Percentiles rank a stretch among this genome's conserved stretches.
Evolutionary conservation across 305 asterid genomes (phyloP).

Genomic region (Fraxinus sp.): DNA sequence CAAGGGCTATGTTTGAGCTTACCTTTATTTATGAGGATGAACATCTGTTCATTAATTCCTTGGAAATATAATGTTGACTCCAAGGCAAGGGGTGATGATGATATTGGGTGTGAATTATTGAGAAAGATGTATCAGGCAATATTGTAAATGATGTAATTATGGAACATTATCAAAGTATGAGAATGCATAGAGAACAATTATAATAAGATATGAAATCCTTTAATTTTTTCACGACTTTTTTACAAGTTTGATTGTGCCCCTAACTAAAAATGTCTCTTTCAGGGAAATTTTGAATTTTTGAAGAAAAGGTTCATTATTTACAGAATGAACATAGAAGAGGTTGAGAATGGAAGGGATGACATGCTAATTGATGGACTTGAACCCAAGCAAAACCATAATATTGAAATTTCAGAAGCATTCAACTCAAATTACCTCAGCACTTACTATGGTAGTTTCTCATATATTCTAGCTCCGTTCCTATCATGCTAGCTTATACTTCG

Average conservation of each 20-base stretch:
- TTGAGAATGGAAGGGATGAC: slow-evolving; percentile 47
- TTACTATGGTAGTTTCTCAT: slow-evolving; percentile 56
- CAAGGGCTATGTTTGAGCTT: neutral
- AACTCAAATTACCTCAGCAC: slow-evolving; percentile 65
- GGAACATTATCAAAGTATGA: neutral
- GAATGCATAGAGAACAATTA: neutral
- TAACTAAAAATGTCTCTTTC: neutral
- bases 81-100: neutral
- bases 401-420: slow-evolving; percentile 54
- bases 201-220: neutral
- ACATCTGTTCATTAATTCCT: neutral
- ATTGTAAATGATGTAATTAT: neutral
- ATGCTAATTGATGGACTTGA: slow-evolving; percentile 64
- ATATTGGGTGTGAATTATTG: neutral
- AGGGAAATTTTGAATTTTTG: neutral
- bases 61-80: neutral
- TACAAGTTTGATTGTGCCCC: neutral
- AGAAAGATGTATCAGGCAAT: neutral
- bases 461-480: neutral
- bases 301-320: slow-evolving; percentile 9
- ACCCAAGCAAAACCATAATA: slow-evolving; percentile 26
- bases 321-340: slow-evolving; percentile 46
- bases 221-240: neutral
- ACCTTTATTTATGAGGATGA: neutral
- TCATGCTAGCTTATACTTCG: neutral